Percentiles rank a stretch among this genome's conserved stretches.
These are phyloP conservation scores for Tanacetum coccineum DNA, from an alignment of 129 eudicot species.

Conservation along the genomic window DNA sequence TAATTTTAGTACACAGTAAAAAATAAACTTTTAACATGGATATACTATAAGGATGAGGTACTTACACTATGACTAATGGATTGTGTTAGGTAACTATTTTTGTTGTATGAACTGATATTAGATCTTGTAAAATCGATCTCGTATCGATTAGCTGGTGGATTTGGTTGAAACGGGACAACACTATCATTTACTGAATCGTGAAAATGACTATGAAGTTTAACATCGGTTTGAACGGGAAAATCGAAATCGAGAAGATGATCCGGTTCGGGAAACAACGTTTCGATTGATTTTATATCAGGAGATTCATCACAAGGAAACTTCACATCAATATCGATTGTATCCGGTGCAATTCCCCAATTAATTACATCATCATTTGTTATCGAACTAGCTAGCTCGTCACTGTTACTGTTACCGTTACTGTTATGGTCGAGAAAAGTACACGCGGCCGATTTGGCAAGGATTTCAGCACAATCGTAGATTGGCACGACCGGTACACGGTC, in stretches of 20 bases:
- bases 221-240: constrained; percentile 35
- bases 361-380: constrained; percentile 22
- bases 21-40: neutral
- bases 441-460: constrained; percentile 18
- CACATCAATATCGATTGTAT: constrained; percentile 8
- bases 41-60: constrained; percentile 4
- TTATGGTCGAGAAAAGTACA: constrained; percentile 9
- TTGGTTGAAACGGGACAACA: constrained; percentile 62
- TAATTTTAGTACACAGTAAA: no score
- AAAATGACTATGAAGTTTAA: constrained; percentile 22
- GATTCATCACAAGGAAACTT: constrained; percentile 22
- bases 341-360: constrained; percentile 24
- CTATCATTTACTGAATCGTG: constrained; percentile 43
- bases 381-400: constrained; percentile 24
- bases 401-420: constrained; percentile 19
- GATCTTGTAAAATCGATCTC: constrained; percentile 77
- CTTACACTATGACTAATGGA: constrained; percentile 62
- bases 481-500: constrained; percentile 76
- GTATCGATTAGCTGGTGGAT: constrained; percentile 22
- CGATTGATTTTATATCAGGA: constrained; percentile 49
- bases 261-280: constrained; percentile 42
- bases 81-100: constrained; percentile 37
- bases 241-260: constrained; percentile 58
- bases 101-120: constrained; percentile 37
- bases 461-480: constrained; percentile 26